Conservation (phyloP, 371 early-diverging fungal genomes). For the Mucor irregularis region DNA sequence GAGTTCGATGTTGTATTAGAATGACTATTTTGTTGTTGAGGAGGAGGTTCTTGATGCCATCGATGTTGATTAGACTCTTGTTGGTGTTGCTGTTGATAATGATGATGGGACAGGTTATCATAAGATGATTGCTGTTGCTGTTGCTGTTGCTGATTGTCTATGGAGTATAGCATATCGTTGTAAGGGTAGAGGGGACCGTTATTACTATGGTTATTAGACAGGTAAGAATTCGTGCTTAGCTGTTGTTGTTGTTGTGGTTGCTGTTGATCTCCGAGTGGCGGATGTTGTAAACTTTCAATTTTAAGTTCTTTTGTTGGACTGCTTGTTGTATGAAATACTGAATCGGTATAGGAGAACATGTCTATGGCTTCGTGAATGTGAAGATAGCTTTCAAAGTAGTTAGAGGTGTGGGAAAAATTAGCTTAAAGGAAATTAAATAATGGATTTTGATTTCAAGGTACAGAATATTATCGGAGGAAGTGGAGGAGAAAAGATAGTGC, state of each 20-base stretch:
- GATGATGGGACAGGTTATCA: not conserved
- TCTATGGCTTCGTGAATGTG: not conserved
- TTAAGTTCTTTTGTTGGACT: slow-evolving; percentile 8
- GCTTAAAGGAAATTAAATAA: not conserved
- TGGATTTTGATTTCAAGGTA: not conserved
- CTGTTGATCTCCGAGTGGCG: not conserved
- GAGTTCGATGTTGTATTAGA: not conserved
- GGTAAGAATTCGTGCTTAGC: not conserved
- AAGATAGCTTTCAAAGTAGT: not conserved
- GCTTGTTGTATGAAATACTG: slow-evolving; percentile 6
- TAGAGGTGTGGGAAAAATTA: not conserved
- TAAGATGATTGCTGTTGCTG: not conserved
- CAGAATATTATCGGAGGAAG: not conserved
- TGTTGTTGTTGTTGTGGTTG: not conserved
- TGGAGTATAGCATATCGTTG: slow-evolving; percentile 10
- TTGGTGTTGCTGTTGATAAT: not conserved
- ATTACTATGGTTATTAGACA: not conserved
- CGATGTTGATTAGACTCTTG: not conserved
- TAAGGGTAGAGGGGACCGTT: slow-evolving; percentile 2
- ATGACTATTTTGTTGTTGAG: not conserved
- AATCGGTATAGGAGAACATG: slow-evolving; percentile 20
- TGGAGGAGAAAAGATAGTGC: not conserved
- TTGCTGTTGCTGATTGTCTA: not conserved
- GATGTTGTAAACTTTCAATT: slow-evolving; percentile 1
- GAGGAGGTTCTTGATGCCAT: slow-evolving; percentile 1